Conservation (phyloP, 2,329 filamentous ascomycete genomes). For the Dactylellina cionopaga region DNA sequence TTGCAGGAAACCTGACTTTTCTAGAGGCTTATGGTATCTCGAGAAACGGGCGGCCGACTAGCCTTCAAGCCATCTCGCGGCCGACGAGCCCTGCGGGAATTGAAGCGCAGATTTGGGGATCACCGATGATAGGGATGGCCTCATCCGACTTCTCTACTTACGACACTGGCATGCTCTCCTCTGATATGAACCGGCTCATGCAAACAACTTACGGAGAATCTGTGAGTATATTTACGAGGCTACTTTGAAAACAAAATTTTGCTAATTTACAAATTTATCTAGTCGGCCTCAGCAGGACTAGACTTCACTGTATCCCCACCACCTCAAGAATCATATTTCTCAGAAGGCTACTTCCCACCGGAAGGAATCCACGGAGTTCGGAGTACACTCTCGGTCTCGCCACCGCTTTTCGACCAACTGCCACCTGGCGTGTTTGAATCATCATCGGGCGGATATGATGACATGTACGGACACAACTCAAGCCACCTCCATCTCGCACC, state of each 20-base stretch:
- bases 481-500: constrained; percentile 41
- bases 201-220: constrained; percentile 22
- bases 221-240: constrained; percentile 12
- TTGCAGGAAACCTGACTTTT: constrained; percentile 32
- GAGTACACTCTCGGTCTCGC: constrained; percentile 24
- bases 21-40: constrained; percentile 36
- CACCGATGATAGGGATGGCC: constrained; percentile 26
- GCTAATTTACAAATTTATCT: not conserved
- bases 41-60: constrained; percentile 22
- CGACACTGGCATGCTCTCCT: constrained; percentile 45
- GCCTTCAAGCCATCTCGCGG: constrained; percentile 33
- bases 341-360: constrained; percentile 42
- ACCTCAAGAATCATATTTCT: constrained; percentile 45
- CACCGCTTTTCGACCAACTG: constrained; percentile 25
- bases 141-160: constrained; percentile 27
- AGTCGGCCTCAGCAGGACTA: constrained; percentile 30
- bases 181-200: constrained; percentile 48
- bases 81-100: constrained; percentile 39
- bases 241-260: not conserved
- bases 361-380: constrained; percentile 25
- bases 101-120: constrained; percentile 45
- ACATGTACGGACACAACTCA: constrained; percentile 33
- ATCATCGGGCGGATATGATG: constrained; percentile 32
- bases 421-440: constrained; percentile 26
- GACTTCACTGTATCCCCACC: constrained; percentile 46